These are phyloP conservation scores for Fusarium palustre DNA, from an alignment of 2,329 filamentous ascomycete genomes.

Conservation along the genomic window DNA sequence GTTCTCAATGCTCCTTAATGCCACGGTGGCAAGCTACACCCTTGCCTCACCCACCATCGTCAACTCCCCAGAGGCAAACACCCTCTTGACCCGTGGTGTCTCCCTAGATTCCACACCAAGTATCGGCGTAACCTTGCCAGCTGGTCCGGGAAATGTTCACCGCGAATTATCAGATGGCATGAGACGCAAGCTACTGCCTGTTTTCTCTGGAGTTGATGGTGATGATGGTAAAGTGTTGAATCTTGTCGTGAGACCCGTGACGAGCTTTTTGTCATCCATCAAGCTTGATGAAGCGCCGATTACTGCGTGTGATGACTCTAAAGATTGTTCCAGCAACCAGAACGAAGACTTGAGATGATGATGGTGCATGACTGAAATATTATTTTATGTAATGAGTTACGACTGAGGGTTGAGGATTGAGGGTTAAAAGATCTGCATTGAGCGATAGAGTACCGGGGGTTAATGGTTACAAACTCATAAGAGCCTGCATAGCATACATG, in stretches of 20 bases:
- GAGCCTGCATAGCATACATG: background rate
- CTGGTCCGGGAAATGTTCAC: background rate
- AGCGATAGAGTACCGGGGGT: background rate
- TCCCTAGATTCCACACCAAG: background rate
- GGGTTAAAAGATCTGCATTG: too few species aligned
- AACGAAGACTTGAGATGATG: slow-evolving; percentile 4
- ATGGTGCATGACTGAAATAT: background rate
- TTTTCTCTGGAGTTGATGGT: background rate
- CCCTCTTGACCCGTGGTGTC: background rate
- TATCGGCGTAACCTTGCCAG: background rate
- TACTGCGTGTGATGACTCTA: background rate
- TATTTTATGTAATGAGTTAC: slow-evolving; percentile 6
- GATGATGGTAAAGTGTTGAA: background rate
- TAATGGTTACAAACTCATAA: slow-evolving; percentile 17
- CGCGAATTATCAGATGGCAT: background rate
- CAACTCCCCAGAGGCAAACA: background rate
- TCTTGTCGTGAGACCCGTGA: slow-evolving; percentile 5
- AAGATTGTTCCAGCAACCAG: background rate
- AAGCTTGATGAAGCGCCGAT: background rate
- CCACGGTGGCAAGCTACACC: background rate
- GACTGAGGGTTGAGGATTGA: background rate
- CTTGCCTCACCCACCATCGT: background rate
- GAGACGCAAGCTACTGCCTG: background rate
- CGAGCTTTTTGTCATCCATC: background rate
- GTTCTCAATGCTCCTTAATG: slow-evolving; percentile 6